Evolutionary conservation across 805 yeast species (phyloP), one percentile per base, ranked within the genome.

Genomic region (Ogataea parapolymorpha): DNA sequence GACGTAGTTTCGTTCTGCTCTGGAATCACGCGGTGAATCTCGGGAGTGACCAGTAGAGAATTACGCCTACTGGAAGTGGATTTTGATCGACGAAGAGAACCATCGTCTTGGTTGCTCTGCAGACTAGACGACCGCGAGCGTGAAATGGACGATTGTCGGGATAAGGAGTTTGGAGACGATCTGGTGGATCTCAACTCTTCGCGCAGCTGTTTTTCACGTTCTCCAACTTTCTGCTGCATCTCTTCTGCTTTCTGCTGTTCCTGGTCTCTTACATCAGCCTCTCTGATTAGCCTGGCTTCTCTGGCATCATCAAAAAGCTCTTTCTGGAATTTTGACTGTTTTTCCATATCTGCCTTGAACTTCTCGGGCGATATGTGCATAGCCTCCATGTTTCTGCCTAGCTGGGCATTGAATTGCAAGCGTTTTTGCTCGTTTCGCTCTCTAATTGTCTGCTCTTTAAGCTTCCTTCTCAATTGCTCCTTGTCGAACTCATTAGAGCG

Each of bases 401-500:
- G 33, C 1, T 41, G 32, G 6, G 58, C 29, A n/a, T 20, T 38
- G n/a, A 37, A 13, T 3, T 41, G 11, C 13, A 41, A 23, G 17
- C 50, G 28, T 25, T 39, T 48, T 13, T 33, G 40, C 12, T 51
- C 53, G 12, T 40, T 42, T 35, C 61, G 48, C 17, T 52, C 58
- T 14, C 40, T 42, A 1, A 53, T 20, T 2, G 53, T 54, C 22
- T 53, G 53, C 25, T 50, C 45, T 20, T 49, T 59, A 25, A 56
- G 17, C 27, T 52, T 54, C 22, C 51, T 53, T 32, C 66, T 45
- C 26, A 55, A 35, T 13, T 47, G 48, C n/a, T 57, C 58, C 45
- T 52, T 65, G 61, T 56, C 77, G 55, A 54, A 73, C 61, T 49
- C 69, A 51, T 46, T 70, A 37, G 72, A 77, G 26, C 68, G 63